Base-by-base conservation (phyloP, 768 basidiomycete genomes). In the Cytidiella melzeri region DNA sequence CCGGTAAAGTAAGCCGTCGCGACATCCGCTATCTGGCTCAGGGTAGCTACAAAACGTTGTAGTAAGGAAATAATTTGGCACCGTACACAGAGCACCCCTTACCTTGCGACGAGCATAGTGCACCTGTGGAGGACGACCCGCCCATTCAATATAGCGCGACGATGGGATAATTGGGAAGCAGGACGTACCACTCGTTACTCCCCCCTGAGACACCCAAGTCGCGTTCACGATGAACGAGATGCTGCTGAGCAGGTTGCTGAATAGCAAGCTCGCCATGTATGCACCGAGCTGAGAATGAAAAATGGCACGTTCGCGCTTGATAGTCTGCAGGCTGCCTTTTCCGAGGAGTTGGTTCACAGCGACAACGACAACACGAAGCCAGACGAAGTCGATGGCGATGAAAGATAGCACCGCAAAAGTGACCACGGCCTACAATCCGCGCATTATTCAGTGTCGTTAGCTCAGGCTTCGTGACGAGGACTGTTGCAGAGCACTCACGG, bases 211-310 rank as follows among this genome's bases (percentile, higher is more conserved):
- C 27, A 76, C 43, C 79, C 83, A 86, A 25, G 64, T 58, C 43
- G 81, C 55, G 27, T 74, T 73, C 43, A 87, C 70, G 7, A 83
- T 61, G 34, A 80, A 82, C 45, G 80, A 71, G 13, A 71, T 45
- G 26, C 74, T 71, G 49, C 67, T 76, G 59, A 81, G 66, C 46
- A 77, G 65, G 61, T 86, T 81, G 52, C 75, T 74, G 23, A 81
- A 55, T 52, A 87, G 68, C 48, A 89, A 69, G 57, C 79, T 84
- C 34, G 69, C 72, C n/a, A 77, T 74, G 61, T 86, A 87, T 43
- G 76, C 74, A 1, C 87, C 87, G 12, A 87, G 73, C 54, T 84
- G 84, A 5, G 84, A 84, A 49, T 75, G 73, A 64, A 88, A 85
- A 64, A 87, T 86, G 51, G 79, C 67, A 37, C 73, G 76, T 62